A percentile compares a stretch with the other conserved stretches of the same genome.
These are phyloP conservation scores for Symmetrospora coprosmae DNA, from an alignment of 768 basidiomycete species.

Conservation along the genomic window DNA sequence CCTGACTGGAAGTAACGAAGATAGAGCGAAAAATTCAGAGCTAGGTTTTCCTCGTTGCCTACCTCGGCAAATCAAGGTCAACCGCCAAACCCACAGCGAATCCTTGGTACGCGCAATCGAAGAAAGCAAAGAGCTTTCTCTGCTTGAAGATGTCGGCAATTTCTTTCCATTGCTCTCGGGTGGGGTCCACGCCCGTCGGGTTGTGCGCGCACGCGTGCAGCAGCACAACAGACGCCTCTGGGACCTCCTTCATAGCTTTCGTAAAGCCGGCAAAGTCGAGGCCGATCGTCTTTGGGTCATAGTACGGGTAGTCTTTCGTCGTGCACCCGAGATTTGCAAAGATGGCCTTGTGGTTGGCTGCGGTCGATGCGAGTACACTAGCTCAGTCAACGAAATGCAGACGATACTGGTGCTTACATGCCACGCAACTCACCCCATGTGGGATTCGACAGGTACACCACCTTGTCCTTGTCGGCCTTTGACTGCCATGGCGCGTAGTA, in stretches of 20 bases:
- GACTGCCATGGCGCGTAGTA: constrained; percentile 52
- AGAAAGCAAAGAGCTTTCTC: constrained; percentile 72
- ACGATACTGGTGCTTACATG: constrained; percentile 24
- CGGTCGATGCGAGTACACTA: background rate
- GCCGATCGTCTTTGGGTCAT: constrained; percentile 65
- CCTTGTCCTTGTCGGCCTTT: constrained; percentile 43
- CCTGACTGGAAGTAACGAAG: no score
- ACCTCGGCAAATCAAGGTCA: no score
- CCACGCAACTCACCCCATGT: constrained; percentile 66
- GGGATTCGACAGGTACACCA: constrained; percentile 73
- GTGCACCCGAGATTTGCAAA: constrained; percentile 76
- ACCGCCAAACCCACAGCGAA: no score
- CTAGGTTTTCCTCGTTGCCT: no score
- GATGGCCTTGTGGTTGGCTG: constrained; percentile 58
- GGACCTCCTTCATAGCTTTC: constrained; percentile 44
- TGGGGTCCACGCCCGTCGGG: constrained; percentile 86
- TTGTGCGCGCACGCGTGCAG: constrained; percentile 98
- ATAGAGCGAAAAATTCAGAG: no score
- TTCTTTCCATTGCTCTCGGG: constrained; percentile 77
- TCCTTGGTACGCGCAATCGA: constrained; percentile 84
- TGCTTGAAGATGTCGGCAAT: constrained; percentile 67
- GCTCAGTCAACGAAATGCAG: constrained; percentile 32
- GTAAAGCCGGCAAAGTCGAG: constrained; percentile 73
- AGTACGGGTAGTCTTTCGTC: constrained; percentile 73
- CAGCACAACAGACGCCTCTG: constrained; percentile 67